Conservation (phyloP, 2,329 filamentous ascomycete species). For the Arthrinium puccinioides region DNA sequence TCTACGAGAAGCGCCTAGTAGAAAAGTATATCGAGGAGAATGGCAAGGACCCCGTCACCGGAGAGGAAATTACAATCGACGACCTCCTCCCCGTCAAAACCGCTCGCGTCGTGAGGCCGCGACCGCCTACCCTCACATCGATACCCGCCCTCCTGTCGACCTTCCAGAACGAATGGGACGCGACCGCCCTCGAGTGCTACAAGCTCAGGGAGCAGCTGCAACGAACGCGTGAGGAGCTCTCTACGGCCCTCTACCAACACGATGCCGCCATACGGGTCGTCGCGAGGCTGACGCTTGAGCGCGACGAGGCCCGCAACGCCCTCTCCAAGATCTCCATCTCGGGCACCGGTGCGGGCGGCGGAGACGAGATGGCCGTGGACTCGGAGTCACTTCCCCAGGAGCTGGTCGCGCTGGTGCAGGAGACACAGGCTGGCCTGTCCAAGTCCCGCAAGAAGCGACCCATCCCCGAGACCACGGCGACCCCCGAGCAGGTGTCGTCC, state of each 20-base stretch:
- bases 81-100: slow-evolving; percentile 87
- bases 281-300: slow-evolving; percentile 79
- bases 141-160: slow-evolving; percentile 89
- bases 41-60: slow-evolving; percentile 84
- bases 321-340: slow-evolving; percentile 78
- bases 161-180: slow-evolving; percentile 98
- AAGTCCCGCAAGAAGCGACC: slow-evolving; percentile 85
- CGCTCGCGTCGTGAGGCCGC: slow-evolving; percentile 74
- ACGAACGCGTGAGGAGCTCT: slow-evolving; percentile 87
- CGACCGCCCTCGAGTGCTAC: slow-evolving; percentile 83
- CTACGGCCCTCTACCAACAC: slow-evolving; percentile 90
- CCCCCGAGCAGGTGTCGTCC: slow-evolving; percentile 57
- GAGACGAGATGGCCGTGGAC: slow-evolving; percentile 92
- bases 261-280: slow-evolving; percentile 96
- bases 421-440: slow-evolving; percentile 75
- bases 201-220: slow-evolving; percentile 83
- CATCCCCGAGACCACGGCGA: slow-evolving; percentile 79
- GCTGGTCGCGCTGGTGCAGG: slow-evolving; percentile 66
- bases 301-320: slow-evolving; percentile 86
- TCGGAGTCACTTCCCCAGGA: slow-evolving; percentile 66
- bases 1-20: slow-evolving; percentile 93
- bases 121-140: slow-evolving; percentile 89
- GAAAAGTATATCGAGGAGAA: slow-evolving; percentile 92
- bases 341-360: slow-evolving; percentile 44
- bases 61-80: slow-evolving; percentile 73